Conservation (phyloP, 345 rosid genomes). For the Balakata baccata region DNA sequence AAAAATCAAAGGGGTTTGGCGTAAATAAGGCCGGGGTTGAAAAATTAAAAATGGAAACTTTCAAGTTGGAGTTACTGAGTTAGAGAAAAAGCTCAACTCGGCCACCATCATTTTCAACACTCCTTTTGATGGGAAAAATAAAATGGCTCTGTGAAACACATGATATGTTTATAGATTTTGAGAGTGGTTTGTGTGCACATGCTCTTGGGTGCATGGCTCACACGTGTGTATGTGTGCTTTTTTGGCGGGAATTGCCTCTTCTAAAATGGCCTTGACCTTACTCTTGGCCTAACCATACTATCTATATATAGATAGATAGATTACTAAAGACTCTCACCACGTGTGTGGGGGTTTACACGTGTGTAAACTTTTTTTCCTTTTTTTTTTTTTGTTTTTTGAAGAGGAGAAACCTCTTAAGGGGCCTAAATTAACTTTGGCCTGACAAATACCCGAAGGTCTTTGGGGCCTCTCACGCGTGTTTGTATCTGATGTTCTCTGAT, state of each 20-base stretch:
- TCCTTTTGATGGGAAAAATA: constrained; percentile 2
- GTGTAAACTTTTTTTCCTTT: constrained; percentile 16
- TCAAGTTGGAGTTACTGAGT: constrained; percentile 14
- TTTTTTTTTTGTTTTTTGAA: background rate
- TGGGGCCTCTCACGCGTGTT: constrained; percentile 49
- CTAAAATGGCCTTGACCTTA: constrained; percentile 28
- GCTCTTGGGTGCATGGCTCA: constrained; percentile 27
- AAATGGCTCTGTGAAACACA: constrained; percentile 12
- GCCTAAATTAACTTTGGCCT: constrained; percentile 30
- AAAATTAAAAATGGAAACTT: background rate
- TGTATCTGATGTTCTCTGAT: constrained; percentile 34
- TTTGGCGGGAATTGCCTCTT: constrained; percentile 48
- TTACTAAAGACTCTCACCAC: constrained; percentile 7
- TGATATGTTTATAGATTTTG: constrained; percentile 13
- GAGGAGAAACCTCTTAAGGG: constrained; percentile 31
- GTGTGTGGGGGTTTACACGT: constrained; percentile 36
- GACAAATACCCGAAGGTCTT: constrained; percentile 38
- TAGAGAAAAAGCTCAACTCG: background rate
- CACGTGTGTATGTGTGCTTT: constrained; percentile 43
- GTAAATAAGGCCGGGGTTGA: background rate
- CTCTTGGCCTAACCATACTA: constrained; percentile 26
- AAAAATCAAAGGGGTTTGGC: constrained; percentile 14
- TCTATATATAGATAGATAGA: too few species aligned
- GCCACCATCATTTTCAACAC: constrained; percentile 19
- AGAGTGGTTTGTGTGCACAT: constrained; percentile 35